Conservation (phyloP, 108 stramenopile species). For the Fragilaria radians region DNA sequence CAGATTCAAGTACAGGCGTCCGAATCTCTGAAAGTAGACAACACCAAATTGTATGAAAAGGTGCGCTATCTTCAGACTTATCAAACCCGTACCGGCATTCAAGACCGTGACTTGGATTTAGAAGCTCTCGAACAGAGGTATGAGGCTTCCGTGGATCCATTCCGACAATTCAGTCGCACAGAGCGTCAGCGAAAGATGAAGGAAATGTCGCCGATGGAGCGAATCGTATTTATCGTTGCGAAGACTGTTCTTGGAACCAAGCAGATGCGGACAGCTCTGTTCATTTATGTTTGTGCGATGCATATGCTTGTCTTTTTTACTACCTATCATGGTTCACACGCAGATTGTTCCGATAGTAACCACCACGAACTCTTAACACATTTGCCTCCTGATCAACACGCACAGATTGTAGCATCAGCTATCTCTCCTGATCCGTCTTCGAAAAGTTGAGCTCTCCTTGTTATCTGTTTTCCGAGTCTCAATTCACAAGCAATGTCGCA, state of each 20-base stretch:
- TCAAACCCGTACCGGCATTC: conserved; percentile 19
- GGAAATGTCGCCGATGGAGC: conserved; percentile 87
- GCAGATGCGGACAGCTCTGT: conserved; percentile 77
- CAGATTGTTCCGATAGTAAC: conserved; percentile 9
- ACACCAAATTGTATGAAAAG: conserved; percentile 87
- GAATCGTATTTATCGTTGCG: conserved; percentile 74
- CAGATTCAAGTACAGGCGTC: conserved; percentile 66
- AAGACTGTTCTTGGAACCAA: conserved; percentile 76
- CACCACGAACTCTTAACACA: conserved; percentile 32
- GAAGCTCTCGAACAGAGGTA: conserved; percentile 85
- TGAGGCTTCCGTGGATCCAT: conserved; percentile 86
- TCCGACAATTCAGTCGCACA: conserved; percentile 74
- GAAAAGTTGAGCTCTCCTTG: too few relatives aligned
- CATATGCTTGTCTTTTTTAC: conserved; percentile 84
- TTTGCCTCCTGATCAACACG: conserved; percentile 25
- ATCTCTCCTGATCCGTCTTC: too few relatives aligned
- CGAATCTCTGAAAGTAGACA: conserved; percentile 77
- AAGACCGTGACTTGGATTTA: conserved; percentile 73
- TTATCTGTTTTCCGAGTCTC: too few relatives aligned
- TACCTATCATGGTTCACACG: conserved; percentile 82
- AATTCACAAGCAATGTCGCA: too few relatives aligned
- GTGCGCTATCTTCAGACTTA: conserved; percentile 81
- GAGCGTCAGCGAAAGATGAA: conserved; percentile 81
- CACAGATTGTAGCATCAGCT: neutral
- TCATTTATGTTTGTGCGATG: conserved; percentile 72